These are phyloP conservation scores for Elongisporangium undulatum DNA, from an alignment of 352 stramenopile genomes.

Conservation along the genomic window DNA sequence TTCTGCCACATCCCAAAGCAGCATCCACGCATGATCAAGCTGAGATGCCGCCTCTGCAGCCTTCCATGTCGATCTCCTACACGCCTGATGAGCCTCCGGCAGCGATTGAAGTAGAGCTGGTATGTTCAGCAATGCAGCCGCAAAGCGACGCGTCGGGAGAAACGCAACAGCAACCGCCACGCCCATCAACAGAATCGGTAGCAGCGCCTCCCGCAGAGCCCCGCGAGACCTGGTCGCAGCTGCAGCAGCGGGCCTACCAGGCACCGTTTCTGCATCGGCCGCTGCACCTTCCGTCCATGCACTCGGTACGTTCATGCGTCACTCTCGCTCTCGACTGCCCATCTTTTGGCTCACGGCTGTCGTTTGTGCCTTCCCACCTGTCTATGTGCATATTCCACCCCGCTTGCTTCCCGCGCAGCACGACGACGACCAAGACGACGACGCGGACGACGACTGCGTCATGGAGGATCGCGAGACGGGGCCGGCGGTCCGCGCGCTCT, in stretches of 20 bases:
- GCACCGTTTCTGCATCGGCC: constrained; percentile 45
- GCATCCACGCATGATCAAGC: not conserved
- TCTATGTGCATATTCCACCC: constrained; percentile 2
- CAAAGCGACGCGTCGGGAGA: not conserved
- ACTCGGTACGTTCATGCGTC: constrained; percentile 3
- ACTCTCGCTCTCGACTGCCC: not conserved
- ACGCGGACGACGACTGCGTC: constrained; percentile 2
- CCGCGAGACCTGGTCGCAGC: constrained; percentile 55
- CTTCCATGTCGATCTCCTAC: not conserved
- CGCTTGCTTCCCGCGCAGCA: constrained; percentile 3
- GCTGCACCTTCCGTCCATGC: constrained; percentile 45
- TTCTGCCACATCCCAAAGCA: not conserved
- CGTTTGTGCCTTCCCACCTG: not conserved
- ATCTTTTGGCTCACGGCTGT: not conserved
- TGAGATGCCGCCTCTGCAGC: not conserved
- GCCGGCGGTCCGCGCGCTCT: constrained; percentile 31
- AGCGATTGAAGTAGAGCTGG: not conserved
- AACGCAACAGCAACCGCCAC: not conserved
- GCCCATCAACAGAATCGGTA: not conserved
- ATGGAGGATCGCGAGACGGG: constrained; percentile 3
- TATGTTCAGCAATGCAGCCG: not conserved
- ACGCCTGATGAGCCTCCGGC: not conserved
- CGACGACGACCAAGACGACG: constrained; percentile 13
- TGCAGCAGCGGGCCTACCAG: constrained; percentile 47
- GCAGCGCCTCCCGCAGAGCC: constrained; percentile 15